Conservation (phyloP, 2,329 filamentous ascomycete species). For the Colletotrichum chrysophilum region DNA sequence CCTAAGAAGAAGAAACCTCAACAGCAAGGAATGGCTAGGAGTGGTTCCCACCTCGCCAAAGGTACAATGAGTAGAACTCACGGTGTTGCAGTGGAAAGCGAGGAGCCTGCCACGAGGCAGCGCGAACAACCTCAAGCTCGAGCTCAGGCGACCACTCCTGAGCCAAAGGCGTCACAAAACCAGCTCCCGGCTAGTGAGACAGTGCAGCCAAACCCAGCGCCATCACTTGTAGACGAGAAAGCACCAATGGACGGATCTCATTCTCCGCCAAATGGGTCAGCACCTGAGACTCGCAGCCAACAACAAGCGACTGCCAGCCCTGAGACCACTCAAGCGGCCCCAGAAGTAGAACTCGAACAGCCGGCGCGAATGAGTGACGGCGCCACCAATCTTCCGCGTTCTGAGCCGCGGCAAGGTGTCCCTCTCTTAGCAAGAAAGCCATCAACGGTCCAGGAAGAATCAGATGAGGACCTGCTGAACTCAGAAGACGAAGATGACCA, state of each 20-base stretch:
- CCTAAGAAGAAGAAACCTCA: slow-evolving; percentile 42
- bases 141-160: not conserved
- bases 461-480: slow-evolving; percentile 42
- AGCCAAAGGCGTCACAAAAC: not conserved
- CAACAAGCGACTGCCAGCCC: not conserved
- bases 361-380: not conserved
- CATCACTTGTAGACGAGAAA: not conserved
- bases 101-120: slow-evolving; percentile 1
- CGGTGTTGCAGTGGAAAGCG: slow-evolving; percentile 49
- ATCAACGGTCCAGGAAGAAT: slow-evolving; percentile 51
- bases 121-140: not conserved
- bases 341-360: not conserved
- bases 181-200: not conserved
- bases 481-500: slow-evolving; percentile 7
- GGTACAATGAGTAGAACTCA: slow-evolving; percentile 59
- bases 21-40: slow-evolving; percentile 37
- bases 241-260: not conserved
- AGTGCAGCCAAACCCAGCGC: not conserved
- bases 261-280: not conserved
- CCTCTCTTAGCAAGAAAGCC: slow-evolving; percentile 41
- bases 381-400: not conserved
- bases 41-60: slow-evolving; percentile 52
- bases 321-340: not conserved
- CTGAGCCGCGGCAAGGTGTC: not conserved
- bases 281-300: not conserved